phyloP scores from a whole-genome alignment of 306 rosid species.

The Urtica urens region DNA sequence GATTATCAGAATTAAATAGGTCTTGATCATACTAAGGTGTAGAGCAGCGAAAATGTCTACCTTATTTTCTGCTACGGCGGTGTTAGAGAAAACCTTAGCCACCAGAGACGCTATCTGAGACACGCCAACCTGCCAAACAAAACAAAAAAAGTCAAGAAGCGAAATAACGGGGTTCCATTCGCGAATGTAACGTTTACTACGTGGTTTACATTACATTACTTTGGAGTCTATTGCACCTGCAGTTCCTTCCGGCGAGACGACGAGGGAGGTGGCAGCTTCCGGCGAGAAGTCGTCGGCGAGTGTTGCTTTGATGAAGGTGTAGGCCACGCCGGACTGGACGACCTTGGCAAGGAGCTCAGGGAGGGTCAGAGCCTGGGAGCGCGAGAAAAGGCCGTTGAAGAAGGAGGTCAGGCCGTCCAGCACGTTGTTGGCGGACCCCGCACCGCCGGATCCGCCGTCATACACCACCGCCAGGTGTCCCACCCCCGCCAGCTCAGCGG shows the following conservation, averaged over 20 bases:
- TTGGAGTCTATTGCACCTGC: slow-evolving; percentile 73
- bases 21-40: too few species aligned
- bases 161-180: not conserved
- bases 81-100: slow-evolving; percentile 84
- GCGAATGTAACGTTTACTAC: slow-evolving; percentile 14
- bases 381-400: slow-evolving; percentile 67
- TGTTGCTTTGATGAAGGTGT: slow-evolving; percentile 75
- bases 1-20: not conserved
- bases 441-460: slow-evolving; percentile 22
- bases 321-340: slow-evolving; percentile 52
- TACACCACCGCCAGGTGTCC: slow-evolving; percentile 78
- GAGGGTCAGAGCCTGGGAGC: slow-evolving; percentile 44
- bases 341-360: slow-evolving; percentile 63
- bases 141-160: not conserved
- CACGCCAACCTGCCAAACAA: slow-evolving; percentile 48
- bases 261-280: slow-evolving; percentile 64
- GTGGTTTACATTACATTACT: slow-evolving; percentile 93
- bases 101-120: slow-evolving; percentile 75
- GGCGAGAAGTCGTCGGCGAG: slow-evolving; percentile 68
- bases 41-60: slow-evolving; percentile 18
- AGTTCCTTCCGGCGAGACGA: slow-evolving; percentile 65
- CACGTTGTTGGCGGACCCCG: slow-evolving; percentile 75
- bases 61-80: slow-evolving; percentile 87
- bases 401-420: slow-evolving; percentile 76
- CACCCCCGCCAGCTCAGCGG: slow-evolving; percentile 80